phyloP scores from a whole-genome alignment of 139 green algal species.

The Raphidocelis subcapitata region DNA sequence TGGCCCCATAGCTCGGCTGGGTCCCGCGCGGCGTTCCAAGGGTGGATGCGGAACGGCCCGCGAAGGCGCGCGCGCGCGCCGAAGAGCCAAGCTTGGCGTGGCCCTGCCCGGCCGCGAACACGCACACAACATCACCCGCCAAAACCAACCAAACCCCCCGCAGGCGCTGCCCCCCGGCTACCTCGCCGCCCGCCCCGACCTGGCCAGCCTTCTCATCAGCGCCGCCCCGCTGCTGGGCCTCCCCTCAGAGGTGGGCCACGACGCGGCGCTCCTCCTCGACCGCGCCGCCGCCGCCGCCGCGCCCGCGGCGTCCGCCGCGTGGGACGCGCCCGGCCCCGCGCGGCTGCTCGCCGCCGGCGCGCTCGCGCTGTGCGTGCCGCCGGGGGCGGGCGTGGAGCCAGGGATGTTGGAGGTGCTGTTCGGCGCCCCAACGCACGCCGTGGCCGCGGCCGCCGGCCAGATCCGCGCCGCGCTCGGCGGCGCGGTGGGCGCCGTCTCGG shows the following conservation, averaged over 20 bases:
- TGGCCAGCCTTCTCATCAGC: conserved; percentile 17
- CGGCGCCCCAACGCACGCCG: neutral
- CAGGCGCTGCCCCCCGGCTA: conserved; percentile 6
- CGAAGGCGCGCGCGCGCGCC: no score
- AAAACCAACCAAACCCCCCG: neutral
- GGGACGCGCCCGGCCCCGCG: neutral
- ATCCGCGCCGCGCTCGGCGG: conserved; percentile 1
- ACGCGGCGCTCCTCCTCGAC: conserved; percentile 57
- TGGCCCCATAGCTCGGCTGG: neutral
- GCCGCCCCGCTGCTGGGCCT: conserved; percentile 20
- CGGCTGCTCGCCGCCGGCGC: neutral
- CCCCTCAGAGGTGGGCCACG: conserved; percentile 42
- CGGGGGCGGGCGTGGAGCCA: no score
- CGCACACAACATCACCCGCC: neutral
- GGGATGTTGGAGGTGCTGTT: no score
- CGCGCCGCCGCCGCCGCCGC: conserved; percentile 35
- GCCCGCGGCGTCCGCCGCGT: no score
- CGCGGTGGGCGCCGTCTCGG: conserved; percentile 36
- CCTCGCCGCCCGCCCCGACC: conserved; percentile 10
- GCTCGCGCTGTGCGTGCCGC: no score
- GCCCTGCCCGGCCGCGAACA: no score
- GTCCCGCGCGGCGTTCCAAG: no score
- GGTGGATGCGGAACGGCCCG: no score
- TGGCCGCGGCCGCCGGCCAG: neutral
- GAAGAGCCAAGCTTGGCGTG: no score